Evolutionary conservation across 306 rosid species (phyloP), one percentile per base, ranked within the genome.

Genomic region (Malus fusca): DNA sequence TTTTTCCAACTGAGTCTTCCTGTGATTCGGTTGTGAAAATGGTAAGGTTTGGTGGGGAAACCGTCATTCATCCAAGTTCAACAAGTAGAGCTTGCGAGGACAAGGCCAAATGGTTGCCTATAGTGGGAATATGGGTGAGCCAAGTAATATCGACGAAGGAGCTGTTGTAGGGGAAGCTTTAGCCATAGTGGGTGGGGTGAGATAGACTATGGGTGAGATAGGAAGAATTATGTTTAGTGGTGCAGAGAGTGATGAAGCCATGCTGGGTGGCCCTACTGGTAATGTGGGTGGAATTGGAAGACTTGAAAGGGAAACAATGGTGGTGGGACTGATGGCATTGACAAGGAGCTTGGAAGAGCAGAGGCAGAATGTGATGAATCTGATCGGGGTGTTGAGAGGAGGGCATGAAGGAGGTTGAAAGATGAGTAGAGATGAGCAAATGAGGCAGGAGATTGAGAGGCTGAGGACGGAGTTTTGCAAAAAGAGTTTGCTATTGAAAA

Each of bases 341-440:
- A 79, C n/a, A 37, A 71, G 19, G 73, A 81, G 85, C 58, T 73
- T 83, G 66, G 88, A 84, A 2, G 72, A 69, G 4, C 88, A 81
- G 74, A 73, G 75, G 72, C 12, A 28, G 59, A 63, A 53, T 25
- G 82, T 81, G 78, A 63, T 15, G 66, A 31, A 61, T 31, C 9
- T 81, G 78, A 74, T 79, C 14, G 53, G 63, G 23, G 4, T 68
- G 63, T 28, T 78, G 31, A 68, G 79, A 33, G 82, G 73, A 44
- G 2, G 2, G 51, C 12, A 44, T 12, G 85, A 60, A 30, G 71
- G 66, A 21, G 71, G 1, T 7, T 43, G 22, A 37, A 74, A 77
- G 30, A 52, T 58, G 48, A 83, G 26, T 26, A 78, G 76, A 22
- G 87, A 81, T 64, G 84, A 81, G 72, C 69, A 69, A 53, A 65